These are phyloP conservation scores for Capsella bursapastoris DNA, from an alignment of 345 rosid genomes.

Conservation along the genomic window DNA sequence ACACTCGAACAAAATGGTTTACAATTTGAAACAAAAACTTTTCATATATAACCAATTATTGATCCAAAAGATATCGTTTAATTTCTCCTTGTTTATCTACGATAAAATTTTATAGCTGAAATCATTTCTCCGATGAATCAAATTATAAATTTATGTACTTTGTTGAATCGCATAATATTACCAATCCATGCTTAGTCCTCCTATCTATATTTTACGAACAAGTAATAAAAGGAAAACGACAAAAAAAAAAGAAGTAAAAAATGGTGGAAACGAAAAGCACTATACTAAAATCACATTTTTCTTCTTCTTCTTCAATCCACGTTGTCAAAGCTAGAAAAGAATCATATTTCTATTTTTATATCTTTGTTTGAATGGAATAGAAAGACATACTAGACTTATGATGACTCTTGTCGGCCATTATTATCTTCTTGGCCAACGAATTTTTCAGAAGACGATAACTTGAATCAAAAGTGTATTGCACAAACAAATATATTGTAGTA, in stretches of 20 bases:
- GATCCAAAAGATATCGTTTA: too few relatives aligned
- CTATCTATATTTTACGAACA: too few relatives aligned
- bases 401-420: conserved; percentile 47
- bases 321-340: conserved; percentile 30
- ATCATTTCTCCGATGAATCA: too few relatives aligned
- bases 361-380: not conserved
- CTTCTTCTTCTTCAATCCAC: conserved; percentile 7
- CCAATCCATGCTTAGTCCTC: too few relatives aligned
- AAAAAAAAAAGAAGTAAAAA: not conserved
- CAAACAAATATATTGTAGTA: conserved; percentile 28
- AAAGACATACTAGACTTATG: conserved; percentile 32
- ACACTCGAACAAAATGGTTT: too few relatives aligned
- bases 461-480: conserved; percentile 37
- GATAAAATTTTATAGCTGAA: too few relatives aligned
- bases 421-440: conserved; percentile 27
- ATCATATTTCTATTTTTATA: not conserved
- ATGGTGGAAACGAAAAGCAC: not conserved
- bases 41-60: too few relatives aligned
- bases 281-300: not conserved
- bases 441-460: conserved; percentile 31
- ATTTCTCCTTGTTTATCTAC: too few relatives aligned
- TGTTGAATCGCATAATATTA: too few relatives aligned
- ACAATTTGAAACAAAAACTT: too few relatives aligned
- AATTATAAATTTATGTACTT: too few relatives aligned
- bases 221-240: too few relatives aligned